Evolutionary conservation across 2,329 filamentous ascomycete genomes (phyloP), one percentile per base, ranked within the genome.

Genomic region (Geosmithia putterillii): DNA sequence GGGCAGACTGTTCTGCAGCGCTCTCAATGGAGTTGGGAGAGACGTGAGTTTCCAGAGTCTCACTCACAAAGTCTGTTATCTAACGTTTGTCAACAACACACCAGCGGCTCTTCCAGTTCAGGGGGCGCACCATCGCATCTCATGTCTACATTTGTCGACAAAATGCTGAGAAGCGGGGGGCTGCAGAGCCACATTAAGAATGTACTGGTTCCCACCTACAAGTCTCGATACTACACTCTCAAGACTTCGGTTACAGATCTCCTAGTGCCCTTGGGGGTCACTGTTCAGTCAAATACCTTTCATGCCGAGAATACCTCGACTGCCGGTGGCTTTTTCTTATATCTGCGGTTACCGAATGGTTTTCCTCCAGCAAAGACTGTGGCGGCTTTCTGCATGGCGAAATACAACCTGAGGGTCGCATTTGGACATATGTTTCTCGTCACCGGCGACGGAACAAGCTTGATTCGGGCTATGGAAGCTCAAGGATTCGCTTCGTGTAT

Each of bases 1-100:
- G 80, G 79, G 20, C 34, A 7, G 46, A 48, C 20, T 42, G 28
- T 2, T 40, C 42, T 6, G 39, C 44, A 4, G 35, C 46, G 12
- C 47, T 48, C 18, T 17, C 39, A n/a, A 8, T 20, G 6, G 37
- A 15, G 17, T 15, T 39, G 37, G 17, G 7, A 5, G 19, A 20
- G 19, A 20, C 10, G 17, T 32, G 10, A 32, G 28, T 32, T 12
- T n/a, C n/a, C n/a, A n/a, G n/a, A n/a, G n/a, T n/a, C n/a, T n/a
- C n/a, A n/a, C n/a, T n/a, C n/a, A n/a, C n/a, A n/a, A n/a, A n/a
- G n/a, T n/a, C n/a, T n/a, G n/a, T n/a, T n/a, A n/a, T n/a, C n/a
- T 34, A 21, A 23, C 14, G 41, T 32, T 14, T 39, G 45, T 22
- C 39, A 28, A 4, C 43, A 23, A 2, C 20, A 42, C 14, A 25